Base-by-base conservation (phyloP, 495 filamentous ascomycete species). In the Aspergillus sparsus region DNA sequence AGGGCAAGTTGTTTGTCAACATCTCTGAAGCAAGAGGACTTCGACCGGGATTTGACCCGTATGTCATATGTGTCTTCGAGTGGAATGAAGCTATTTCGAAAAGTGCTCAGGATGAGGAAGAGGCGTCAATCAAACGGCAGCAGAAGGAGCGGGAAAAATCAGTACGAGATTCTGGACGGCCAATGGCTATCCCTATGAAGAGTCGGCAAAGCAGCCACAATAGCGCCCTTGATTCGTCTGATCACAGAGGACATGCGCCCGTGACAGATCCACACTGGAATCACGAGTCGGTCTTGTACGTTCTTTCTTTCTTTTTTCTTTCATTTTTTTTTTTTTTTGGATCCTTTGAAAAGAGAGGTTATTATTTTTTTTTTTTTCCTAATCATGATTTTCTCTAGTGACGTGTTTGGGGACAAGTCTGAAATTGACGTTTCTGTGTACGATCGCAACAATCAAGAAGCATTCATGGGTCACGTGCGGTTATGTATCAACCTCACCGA, bases 1-100 rank as follows among this genome's bases (percentile, higher is more conserved):
- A 89, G 70, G 94, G 94, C 31, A 96, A 96, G 71, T 80, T 98
- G 16, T 89, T 88, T 34, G 89, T 98, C 55, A 90, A 88, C 62
- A 93, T 98, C 34, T 77, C 85, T 55, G 90, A 96, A 74, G 94
- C 88, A 35, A 83, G 90, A 65, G 91, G 90, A 3, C 74, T 98
- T 31, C 82, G 88, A 53, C 89, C 87, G 10, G 91, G 92, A 68
- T 82, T 84, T 41, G 89, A 96, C 66, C 94, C 94, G 2, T 98
- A 98, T 68, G 92, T 96, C 18, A 92, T 98, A 12, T 96, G 92
- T 44, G 93, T 96, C 27, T 98, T 97, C 66, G 94, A 98, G 70
- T 90, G 90, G 73, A 94, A 93, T 66, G 95, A 98, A 70, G 88
- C 93, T 64, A 96, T 98, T 52, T 97, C 94, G 9, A 89, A 87